Conservation (phyloP, 495 filamentous ascomycete species). For the Oidiodendron maius region DNA sequence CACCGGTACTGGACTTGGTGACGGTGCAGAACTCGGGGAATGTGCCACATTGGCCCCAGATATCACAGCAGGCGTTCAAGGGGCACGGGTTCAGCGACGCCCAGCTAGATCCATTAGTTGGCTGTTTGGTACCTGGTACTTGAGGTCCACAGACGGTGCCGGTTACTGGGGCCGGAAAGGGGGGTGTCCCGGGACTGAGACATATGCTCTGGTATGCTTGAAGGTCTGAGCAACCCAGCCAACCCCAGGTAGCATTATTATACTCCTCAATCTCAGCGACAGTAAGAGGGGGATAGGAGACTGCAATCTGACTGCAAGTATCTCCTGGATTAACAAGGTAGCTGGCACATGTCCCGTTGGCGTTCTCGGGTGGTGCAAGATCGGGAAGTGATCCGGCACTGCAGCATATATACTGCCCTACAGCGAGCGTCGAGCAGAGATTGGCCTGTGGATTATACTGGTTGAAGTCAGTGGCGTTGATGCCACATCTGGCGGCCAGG, state of each 20-base stretch:
- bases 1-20: constrained; percentile 21
- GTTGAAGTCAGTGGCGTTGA: too few species aligned
- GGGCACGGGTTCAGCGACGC: constrained; percentile 22
- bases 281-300: constrained; percentile 26
- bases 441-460: too few species aligned
- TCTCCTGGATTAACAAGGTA: constrained; percentile 33
- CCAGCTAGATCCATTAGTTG: constrained; percentile 11
- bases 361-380: constrained; percentile 30
- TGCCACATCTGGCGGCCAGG: too few species aligned
- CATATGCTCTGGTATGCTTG: constrained; percentile 31
- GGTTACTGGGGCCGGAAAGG: constrained; percentile 33
- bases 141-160: constrained; percentile 42
- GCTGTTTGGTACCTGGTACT: constrained; percentile 26
- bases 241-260: constrained; percentile 46
- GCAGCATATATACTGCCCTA: constrained; percentile 42
- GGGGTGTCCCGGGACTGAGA: constrained; percentile 39
- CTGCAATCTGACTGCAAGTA: constrained; percentile 25
- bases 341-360: constrained; percentile 34
- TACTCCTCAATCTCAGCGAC: constrained; percentile 26
- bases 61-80: constrained; percentile 26
- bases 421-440: too few species aligned
- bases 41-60: constrained; percentile 44
- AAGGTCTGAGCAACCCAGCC: constrained; percentile 38
- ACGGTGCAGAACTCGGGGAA: constrained; percentile 39
- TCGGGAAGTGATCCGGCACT: constrained; percentile 32